Evolutionary conservation across 1,284 basidiomycete species (phyloP).

Genomic region (Ganoderma boninense): DNA sequence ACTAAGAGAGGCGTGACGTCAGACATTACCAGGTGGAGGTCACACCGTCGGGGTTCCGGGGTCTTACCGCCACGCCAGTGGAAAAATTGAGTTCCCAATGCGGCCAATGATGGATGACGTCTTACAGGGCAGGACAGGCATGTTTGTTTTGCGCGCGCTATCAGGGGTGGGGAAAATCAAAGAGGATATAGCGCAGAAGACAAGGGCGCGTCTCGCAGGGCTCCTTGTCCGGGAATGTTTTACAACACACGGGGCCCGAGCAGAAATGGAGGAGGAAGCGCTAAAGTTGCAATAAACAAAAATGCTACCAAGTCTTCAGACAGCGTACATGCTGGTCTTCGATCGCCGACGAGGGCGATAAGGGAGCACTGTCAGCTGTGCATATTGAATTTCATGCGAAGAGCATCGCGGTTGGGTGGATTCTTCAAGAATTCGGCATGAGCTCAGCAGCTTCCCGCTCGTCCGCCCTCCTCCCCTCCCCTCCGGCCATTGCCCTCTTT

Average conservation of each 20-base stretch:
- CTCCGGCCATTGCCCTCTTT: conserved; percentile 24
- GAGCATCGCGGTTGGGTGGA: not conserved
- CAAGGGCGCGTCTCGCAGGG: not conserved
- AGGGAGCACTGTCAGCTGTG: conserved; percentile 5
- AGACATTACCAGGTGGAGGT: not conserved
- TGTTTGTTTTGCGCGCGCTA: not conserved
- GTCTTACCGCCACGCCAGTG: conserved; percentile 1
- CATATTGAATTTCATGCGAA: conserved; percentile 7
- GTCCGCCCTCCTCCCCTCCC: conserved; percentile 26
- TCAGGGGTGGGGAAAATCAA: not conserved
- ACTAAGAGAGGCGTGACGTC: conserved; percentile 7
- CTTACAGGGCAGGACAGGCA: not conserved
- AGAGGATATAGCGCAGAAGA: not conserved
- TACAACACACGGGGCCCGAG: conserved; percentile 1
- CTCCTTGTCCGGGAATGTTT: not conserved
- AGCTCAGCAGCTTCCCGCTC: conserved; percentile 11
- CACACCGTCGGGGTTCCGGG: conserved; percentile 7
- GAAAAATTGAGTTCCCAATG: not conserved
- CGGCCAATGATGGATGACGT: not conserved
- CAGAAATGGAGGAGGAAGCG: not conserved
- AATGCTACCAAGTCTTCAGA: not conserved
- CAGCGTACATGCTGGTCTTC: not conserved
- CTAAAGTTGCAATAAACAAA: not conserved
- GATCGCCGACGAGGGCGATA: conserved; percentile 6
- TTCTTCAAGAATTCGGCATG: conserved; percentile 14